These are phyloP conservation scores for Neurospora cerealis DNA, from an alignment of 495 filamentous ascomycete genomes.

Conservation along the genomic window DNA sequence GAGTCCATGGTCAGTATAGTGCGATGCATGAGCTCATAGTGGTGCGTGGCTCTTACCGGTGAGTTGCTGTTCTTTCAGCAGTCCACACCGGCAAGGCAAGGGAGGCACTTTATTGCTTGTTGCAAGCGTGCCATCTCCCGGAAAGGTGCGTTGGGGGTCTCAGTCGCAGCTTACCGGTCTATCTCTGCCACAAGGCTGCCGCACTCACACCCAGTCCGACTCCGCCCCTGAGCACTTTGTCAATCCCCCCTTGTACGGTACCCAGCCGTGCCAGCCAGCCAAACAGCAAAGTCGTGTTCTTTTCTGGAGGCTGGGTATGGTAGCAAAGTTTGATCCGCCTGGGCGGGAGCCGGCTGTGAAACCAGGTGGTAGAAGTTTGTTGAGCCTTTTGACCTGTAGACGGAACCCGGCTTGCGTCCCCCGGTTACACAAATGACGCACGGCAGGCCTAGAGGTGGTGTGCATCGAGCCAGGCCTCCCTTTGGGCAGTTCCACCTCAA, in stretches of 20 bases:
- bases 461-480: not conserved
- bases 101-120: not conserved
- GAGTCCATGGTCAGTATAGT: not conserved
- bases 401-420: not conserved
- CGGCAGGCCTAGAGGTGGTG: not conserved
- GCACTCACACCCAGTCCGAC: not conserved
- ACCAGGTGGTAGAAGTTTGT: not conserved
- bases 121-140: not conserved
- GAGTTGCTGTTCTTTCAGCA: not conserved
- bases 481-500: not conserved
- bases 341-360: not conserved
- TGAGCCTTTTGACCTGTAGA: not conserved
- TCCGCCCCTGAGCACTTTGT: not conserved
- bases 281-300: not conserved
- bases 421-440: not conserved
- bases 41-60: not conserved
- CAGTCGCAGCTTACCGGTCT: not conserved
- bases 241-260: not conserved
- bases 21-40: not conserved
- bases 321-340: not conserved
- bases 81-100: not conserved
- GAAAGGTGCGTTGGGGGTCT: not conserved
- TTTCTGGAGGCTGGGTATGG: not conserved
- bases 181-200: not conserved
- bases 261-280: not conserved